phyloP scores from a whole-genome alignment of 768 basidiomycete species.

The Postia placenta region DNA sequence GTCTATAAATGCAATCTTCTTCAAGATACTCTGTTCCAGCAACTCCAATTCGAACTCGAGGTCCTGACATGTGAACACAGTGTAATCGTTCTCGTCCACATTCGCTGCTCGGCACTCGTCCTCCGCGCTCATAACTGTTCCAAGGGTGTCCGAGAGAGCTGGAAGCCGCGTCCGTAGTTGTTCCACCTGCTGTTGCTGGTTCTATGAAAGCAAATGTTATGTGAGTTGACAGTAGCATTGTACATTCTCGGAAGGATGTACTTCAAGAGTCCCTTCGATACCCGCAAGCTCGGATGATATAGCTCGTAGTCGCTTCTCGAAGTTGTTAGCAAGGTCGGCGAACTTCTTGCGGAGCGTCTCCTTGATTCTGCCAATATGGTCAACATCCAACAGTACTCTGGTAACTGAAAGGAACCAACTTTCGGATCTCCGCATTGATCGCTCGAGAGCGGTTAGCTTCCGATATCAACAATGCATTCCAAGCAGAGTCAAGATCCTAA shows the following conservation, averaged over 20 bases:
- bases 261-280: constrained; percentile 75
- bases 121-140: constrained; percentile 55
- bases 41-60: constrained; percentile 85
- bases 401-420: constrained; percentile 42
- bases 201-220: constrained; percentile 31
- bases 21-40: constrained; percentile 71
- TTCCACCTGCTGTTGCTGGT: constrained; percentile 66
- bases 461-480: constrained; percentile 64
- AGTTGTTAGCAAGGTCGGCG: constrained; percentile 71
- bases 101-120: constrained; percentile 79
- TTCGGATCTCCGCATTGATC: constrained; percentile 86
- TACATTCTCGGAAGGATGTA: constrained; percentile 19
- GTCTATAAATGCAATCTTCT: constrained; percentile 94
- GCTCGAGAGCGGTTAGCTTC: constrained; percentile 74
- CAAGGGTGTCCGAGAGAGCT: constrained; percentile 50
- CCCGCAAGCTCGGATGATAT: constrained; percentile 69
- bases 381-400: background rate
- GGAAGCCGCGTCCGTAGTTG: constrained; percentile 65
- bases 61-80: constrained; percentile 84
- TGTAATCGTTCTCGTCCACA: constrained; percentile 96
- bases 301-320: constrained; percentile 58
- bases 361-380: constrained; percentile 55
- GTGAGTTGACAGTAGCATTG: background rate
- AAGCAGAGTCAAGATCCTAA: constrained; percentile 70
- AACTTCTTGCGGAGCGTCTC: constrained; percentile 72